A percentile compares a stretch with the other conserved stretches of the same genome.
phyloP scores from a whole-genome alignment of 768 basidiomycete species.

The Amanita polypyramis region DNA sequence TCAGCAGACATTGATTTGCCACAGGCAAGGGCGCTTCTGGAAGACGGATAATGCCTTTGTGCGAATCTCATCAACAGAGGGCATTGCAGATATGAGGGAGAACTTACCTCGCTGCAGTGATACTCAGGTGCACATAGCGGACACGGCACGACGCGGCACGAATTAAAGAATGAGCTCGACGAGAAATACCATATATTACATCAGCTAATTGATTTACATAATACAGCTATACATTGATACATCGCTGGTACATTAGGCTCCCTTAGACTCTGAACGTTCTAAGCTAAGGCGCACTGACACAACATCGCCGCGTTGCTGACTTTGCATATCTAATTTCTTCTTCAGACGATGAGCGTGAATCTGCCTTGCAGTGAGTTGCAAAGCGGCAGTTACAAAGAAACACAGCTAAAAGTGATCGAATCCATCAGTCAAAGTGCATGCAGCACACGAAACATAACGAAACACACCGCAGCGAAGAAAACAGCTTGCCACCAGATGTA shows the following conservation, averaged over 20 bases:
- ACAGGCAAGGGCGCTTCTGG: slow-evolving; percentile 9
- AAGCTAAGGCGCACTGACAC: too few species aligned
- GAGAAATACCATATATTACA: not conserved
- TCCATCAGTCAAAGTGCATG: not conserved
- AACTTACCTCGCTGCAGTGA: not conserved
- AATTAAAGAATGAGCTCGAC: too few species aligned
- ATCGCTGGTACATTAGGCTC: too few species aligned
- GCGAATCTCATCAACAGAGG: not conserved
- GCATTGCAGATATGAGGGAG: not conserved
- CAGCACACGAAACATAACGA: not conserved
- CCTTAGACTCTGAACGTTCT: too few species aligned
- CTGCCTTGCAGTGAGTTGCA: slow-evolving; percentile 5
- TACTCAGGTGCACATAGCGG: not conserved
- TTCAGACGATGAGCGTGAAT: not conserved
- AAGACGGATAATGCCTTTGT: not conserved
- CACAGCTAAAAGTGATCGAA: not conserved
- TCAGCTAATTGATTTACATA: not conserved
- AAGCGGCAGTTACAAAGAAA: not conserved
- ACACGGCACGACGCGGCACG: too few species aligned
- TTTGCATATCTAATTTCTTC: not conserved
- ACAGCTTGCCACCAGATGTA: slow-evolving; percentile 9
- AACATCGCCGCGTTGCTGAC: too few species aligned
- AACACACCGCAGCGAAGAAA: slow-evolving; percentile 6
- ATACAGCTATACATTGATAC: too few species aligned
- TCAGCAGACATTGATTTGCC: slow-evolving; percentile 29